Percentiles rank a stretch among this genome's conserved stretches.
These are phyloP conservation scores for Teratosphaeria epicoccoides DNA, from an alignment of 2,329 filamentous ascomycete species.

Conservation along the genomic window DNA sequence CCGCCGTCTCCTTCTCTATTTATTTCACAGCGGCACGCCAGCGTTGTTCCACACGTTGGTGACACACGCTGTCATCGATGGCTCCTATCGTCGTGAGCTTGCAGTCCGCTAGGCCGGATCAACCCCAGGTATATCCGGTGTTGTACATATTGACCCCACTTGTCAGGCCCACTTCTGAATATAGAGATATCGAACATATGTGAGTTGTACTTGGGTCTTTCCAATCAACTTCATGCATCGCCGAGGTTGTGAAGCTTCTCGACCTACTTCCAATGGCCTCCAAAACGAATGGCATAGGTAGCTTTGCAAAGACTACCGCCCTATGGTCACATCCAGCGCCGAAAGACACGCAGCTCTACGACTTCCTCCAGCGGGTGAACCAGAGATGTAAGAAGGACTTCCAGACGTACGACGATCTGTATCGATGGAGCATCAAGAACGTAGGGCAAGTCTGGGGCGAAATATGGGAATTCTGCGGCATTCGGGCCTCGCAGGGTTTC, in stretches of 20 bases:
- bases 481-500: constrained; percentile 57
- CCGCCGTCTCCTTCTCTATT: too few relatives aligned
- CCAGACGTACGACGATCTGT: constrained; percentile 60
- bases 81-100: not conserved
- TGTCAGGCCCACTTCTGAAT: not conserved
- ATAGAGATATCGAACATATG: not conserved
- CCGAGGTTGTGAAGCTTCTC: not conserved
- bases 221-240: not conserved
- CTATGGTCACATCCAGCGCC: constrained; percentile 32
- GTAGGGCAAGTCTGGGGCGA: constrained; percentile 72
- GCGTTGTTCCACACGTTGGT: too few relatives aligned
- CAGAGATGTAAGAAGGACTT: constrained; percentile 54
- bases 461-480: constrained; percentile 71
- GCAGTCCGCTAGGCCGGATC: not conserved
- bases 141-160: not conserved
- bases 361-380: constrained; percentile 51
- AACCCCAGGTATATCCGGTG: not conserved
- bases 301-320: not conserved
- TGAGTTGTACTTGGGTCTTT: not conserved
- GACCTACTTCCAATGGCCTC: not conserved
- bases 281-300: not conserved
- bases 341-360: constrained; percentile 34
- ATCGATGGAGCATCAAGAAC: constrained; percentile 74
- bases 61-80: not conserved
- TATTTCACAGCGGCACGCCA: too few relatives aligned